Evolutionary conservation across 2,329 filamentous ascomycete genomes (phyloP).

Genomic region (Epichloe aotearoae): DNA sequence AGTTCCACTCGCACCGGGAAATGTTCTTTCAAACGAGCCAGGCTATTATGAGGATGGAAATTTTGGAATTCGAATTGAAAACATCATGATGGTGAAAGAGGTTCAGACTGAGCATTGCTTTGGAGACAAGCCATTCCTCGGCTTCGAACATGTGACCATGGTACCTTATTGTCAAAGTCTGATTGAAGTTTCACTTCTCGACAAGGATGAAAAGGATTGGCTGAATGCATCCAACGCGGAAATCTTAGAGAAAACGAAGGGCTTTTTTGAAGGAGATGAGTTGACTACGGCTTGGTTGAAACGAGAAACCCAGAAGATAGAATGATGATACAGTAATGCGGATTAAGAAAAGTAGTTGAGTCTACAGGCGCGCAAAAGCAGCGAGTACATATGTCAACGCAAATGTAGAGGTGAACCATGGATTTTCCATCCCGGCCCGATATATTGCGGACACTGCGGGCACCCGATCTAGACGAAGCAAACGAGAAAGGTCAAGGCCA

Average conservation of each 20-base stretch:
- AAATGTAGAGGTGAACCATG: slow-evolving; percentile 56
- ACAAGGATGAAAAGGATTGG: slow-evolving; percentile 65
- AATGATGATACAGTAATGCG: background rate
- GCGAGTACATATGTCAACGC: slow-evolving; percentile 60
- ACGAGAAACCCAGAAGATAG: slow-evolving; percentile 58
- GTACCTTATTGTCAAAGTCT: slow-evolving; percentile 85
- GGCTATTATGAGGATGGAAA: slow-evolving; percentile 94
- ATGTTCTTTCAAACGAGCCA: slow-evolving; percentile 91
- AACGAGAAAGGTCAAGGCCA: slow-evolving; percentile 26
- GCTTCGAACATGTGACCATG: slow-evolving; percentile 96
- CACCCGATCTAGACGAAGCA: slow-evolving; percentile 23
- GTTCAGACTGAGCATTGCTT: slow-evolving; percentile 79
- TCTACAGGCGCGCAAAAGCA: slow-evolving; percentile 31
- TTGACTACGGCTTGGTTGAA: slow-evolving; percentile 68
- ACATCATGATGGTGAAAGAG: slow-evolving; percentile 82
- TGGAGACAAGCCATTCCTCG: slow-evolving; percentile 85
- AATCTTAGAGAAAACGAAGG: slow-evolving; percentile 68
- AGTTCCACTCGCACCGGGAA: slow-evolving; percentile 77
- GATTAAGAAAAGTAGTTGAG: slow-evolving; percentile 15
- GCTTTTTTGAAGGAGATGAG: slow-evolving; percentile 60
- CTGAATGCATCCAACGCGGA: slow-evolving; percentile 75
- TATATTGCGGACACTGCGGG: slow-evolving; percentile 26
- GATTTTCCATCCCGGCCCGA: slow-evolving; percentile 40
- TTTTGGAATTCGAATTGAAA: slow-evolving; percentile 94
- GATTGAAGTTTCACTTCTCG: slow-evolving; percentile 63